Conservation (phyloP, 148 eudicot species). For the Persicaria maculosa region DNA sequence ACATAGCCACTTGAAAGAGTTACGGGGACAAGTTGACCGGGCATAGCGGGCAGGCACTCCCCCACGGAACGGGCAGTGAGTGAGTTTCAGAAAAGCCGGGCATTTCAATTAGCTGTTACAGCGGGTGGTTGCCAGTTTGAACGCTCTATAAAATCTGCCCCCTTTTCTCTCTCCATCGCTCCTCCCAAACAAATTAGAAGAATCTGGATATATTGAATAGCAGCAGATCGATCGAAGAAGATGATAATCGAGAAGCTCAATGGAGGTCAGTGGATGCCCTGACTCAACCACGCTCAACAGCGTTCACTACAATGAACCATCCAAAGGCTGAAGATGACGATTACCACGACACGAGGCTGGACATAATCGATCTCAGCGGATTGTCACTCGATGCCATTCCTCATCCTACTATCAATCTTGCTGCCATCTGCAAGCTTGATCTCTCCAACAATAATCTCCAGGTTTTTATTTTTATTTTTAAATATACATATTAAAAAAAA, state of each 20-base stretch:
- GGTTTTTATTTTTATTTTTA: constrained; percentile 13
- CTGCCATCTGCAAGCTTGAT: constrained; percentile 60
- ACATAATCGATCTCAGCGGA: constrained; percentile 58
- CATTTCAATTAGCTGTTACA: too few relatives aligned
- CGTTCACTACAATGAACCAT: neutral
- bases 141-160: too few relatives aligned
- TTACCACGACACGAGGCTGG: constrained; percentile 10
- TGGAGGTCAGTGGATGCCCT: neutral
- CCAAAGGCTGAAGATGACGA: neutral
- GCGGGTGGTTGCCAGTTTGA: too few relatives aligned
- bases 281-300: neutral
- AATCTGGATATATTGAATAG: too few relatives aligned
- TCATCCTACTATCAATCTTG: constrained; percentile 40
- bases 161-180: too few relatives aligned
- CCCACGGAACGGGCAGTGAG: too few relatives aligned
- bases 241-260: constrained; percentile 2
- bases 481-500: neutral
- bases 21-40: too few relatives aligned
- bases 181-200: too few relatives aligned
- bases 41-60: too few relatives aligned
- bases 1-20: too few relatives aligned
- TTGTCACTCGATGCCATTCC: constrained; percentile 43
- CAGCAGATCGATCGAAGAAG: neutral
- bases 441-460: constrained; percentile 71
- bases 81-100: too few relatives aligned